phyloP scores from a whole-genome alignment of 2,329 filamentous ascomycete species.

The Nemania abortiva region DNA sequence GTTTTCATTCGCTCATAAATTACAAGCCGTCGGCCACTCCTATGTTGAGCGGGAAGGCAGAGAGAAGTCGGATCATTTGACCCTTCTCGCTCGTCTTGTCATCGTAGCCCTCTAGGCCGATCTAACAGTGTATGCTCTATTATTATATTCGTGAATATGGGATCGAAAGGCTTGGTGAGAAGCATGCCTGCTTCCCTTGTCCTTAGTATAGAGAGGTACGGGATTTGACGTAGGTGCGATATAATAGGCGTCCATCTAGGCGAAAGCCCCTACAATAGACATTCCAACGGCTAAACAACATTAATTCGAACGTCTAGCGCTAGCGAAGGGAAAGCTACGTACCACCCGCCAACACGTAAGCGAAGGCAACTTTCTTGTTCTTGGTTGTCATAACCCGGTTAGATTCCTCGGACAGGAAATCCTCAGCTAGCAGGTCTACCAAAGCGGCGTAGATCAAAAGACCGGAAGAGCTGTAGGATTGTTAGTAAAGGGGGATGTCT shows the following conservation, averaged over 20 bases:
- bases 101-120: constrained; percentile 2
- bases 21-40: neutral
- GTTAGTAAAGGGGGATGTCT: constrained; percentile 9
- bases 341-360: constrained; percentile 65
- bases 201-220: neutral
- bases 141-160: neutral
- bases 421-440: constrained; percentile 73
- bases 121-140: neutral
- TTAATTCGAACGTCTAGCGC: constrained; percentile 25
- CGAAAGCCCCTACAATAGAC: constrained; percentile 62
- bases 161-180: neutral
- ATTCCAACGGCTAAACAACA: constrained; percentile 56
- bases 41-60: neutral
- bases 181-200: neutral
- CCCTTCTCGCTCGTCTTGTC: neutral
- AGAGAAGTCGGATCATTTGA: neutral
- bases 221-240: no score
- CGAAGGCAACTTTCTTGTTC: constrained; percentile 66
- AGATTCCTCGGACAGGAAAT: constrained; percentile 72
- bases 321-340: constrained; percentile 37
- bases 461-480: constrained; percentile 64
- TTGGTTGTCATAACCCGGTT: constrained; percentile 62
- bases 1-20: neutral
- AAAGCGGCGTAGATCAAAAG: constrained; percentile 72
- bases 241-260: constrained; percentile 46